A percentile compares a stretch with the other conserved stretches of the same genome.
These are phyloP conservation scores for Pinus albicaulis DNA, from an alignment of 75 land plant species.

Conservation along the genomic window DNA sequence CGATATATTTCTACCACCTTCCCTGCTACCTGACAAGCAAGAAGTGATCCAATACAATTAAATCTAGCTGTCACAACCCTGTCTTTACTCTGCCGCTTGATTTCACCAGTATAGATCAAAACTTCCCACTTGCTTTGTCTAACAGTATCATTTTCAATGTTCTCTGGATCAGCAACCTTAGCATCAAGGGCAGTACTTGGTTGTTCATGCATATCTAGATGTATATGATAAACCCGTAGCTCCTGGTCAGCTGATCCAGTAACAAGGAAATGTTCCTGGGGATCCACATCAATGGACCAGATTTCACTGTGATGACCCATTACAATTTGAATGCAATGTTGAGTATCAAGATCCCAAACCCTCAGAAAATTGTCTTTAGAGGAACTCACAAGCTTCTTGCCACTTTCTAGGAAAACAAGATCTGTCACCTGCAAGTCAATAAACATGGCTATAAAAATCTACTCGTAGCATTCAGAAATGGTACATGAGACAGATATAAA, in stretches of 20 bases:
- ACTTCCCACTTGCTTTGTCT: constrained; percentile 68
- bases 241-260: constrained; percentile 92
- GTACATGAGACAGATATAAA: neutral
- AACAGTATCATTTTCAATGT: neutral
- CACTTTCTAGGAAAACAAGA: constrained; percentile 80
- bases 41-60: constrained; percentile 64
- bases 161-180: constrained; percentile 3
- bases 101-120: constrained; percentile 69
- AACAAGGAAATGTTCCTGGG: constrained; percentile 71
- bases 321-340: constrained; percentile 86
- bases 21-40: constrained; percentile 93
- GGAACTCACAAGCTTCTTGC: constrained; percentile 83
- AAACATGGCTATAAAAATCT: constrained; percentile 2
- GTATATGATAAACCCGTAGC: constrained; percentile 65
- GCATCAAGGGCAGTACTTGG: constrained; percentile 6
- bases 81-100: constrained; percentile 77
- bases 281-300: constrained; percentile 95
- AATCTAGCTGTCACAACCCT: constrained; percentile 84
- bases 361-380: constrained; percentile 92
- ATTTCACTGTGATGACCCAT: constrained; percentile 92
- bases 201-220: constrained; percentile 29
- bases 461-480: neutral
- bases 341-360: constrained; percentile 96
- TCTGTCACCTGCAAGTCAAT: constrained; percentile 80
- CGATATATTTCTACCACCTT: constrained; percentile 72